Evolutionary conservation across 331 rosid species (phyloP).

Genomic region (Dryas integrifolia): DNA sequence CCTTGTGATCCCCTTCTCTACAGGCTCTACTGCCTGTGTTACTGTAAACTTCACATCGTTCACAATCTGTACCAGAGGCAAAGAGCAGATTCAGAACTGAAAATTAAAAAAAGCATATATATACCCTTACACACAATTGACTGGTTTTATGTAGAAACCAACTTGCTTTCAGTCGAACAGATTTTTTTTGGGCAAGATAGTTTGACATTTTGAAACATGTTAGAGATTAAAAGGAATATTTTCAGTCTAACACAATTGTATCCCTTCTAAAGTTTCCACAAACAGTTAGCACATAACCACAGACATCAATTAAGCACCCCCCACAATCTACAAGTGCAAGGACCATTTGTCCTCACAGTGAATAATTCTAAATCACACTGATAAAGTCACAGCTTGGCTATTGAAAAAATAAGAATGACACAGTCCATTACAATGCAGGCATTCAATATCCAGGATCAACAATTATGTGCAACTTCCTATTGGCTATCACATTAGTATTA

Average conservation of each 20-base stretch:
- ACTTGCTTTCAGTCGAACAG: neutral
- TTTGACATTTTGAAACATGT: neutral
- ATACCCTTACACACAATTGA: neutral
- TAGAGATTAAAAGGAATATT: neutral
- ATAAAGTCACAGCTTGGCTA: neutral
- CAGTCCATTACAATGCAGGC: too few species aligned
- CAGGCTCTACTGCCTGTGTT: slow-evolving; percentile 91
- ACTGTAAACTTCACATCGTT: slow-evolving; percentile 89
- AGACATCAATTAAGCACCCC: neutral
- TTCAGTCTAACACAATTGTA: neutral
- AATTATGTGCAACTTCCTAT: neutral
- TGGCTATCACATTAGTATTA: neutral
- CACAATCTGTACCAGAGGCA: slow-evolving; percentile 62
- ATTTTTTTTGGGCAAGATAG: too few species aligned
- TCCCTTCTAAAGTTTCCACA: neutral
- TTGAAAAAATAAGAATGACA: too few species aligned
- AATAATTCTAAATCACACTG: neutral
- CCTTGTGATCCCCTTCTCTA: slow-evolving; percentile 87
- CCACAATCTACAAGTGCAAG: neutral
- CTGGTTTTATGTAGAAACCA: neutral
- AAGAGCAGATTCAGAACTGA: slow-evolving; percentile 16
- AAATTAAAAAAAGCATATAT: neutral
- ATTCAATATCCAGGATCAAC: neutral
- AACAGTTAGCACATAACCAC: neutral
- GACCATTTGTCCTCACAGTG: neutral